phyloP scores from a whole-genome alignment of 2,329 filamentous ascomycete species.

The Pseudocercospora eumusae region DNA sequence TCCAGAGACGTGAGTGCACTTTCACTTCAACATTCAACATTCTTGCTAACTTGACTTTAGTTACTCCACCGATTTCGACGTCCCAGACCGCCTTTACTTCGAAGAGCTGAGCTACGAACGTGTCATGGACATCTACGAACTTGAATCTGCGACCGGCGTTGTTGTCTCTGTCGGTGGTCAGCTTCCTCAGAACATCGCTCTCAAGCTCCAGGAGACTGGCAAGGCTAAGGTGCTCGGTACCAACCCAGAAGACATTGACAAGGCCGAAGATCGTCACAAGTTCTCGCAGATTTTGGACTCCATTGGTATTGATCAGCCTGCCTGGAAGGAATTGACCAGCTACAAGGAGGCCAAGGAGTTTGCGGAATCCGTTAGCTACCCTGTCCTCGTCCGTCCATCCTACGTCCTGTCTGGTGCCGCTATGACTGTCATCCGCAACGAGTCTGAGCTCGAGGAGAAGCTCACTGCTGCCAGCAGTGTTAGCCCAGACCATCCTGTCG shows the following conservation, averaged over 20 bases:
- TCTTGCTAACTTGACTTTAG: conserved; percentile 41
- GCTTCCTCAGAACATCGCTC: conserved; percentile 94
- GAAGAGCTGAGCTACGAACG: conserved; percentile 96
- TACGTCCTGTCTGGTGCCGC: conserved; percentile 97
- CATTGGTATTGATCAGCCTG: conserved; percentile 94
- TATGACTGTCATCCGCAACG: conserved; percentile 93
- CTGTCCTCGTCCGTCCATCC: conserved; percentile 88
- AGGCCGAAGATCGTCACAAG: conserved; percentile 96
- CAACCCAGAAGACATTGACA: conserved; percentile 91
- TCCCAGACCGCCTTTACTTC: conserved; percentile 90
- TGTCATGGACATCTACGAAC: conserved; percentile 91
- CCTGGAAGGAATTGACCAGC: conserved; percentile 95
- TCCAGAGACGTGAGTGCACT: conserved; percentile 18
- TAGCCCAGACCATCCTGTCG: conserved; percentile 94
- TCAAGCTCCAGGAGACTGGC: conserved; percentile 87
- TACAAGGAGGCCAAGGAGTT: conserved; percentile 85
- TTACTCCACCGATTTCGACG: conserved; percentile 79
- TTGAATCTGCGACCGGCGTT: conserved; percentile 80
- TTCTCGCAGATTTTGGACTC: conserved; percentile 97
- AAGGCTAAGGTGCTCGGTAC: conserved; percentile 90
- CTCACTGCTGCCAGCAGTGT: conserved; percentile 86
- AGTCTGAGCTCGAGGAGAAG: conserved; percentile 91
- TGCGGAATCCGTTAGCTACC: conserved; percentile 81
- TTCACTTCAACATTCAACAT: background rate
- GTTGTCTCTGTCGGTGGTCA: conserved; percentile 96